These are phyloP conservation scores for Poa annua DNA, from an alignment of 176 grass and related monocot species.

Conservation along the genomic window DNA sequence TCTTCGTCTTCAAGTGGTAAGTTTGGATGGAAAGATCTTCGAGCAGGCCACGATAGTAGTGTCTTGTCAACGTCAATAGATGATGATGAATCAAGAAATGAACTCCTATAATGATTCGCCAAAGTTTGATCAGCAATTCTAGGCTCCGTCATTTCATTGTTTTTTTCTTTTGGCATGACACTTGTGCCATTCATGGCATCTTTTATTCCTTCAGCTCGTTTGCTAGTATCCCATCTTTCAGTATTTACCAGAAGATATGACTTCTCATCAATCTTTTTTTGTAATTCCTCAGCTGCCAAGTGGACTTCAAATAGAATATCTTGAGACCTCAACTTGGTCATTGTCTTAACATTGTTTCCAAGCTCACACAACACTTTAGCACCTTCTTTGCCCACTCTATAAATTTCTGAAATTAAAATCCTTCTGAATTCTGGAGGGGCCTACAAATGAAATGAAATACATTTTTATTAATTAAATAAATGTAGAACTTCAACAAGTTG, in stretches of 20 bases:
- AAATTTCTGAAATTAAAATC: conserved; percentile 68
- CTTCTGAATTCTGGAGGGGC: conserved; percentile 82
- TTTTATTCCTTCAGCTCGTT: conserved; percentile 49
- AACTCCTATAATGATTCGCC: conserved; percentile 48
- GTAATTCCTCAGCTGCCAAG: conserved; percentile 75
- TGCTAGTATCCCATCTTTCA: conserved; percentile 72
- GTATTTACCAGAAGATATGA: conserved; percentile 88
- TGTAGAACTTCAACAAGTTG: neutral
- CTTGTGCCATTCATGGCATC: conserved; percentile 37
- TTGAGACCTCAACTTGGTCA: conserved; percentile 72
- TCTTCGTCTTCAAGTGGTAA: conserved; percentile 52
- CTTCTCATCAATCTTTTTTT: conserved; percentile 84
- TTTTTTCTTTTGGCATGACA: conserved; percentile 38
- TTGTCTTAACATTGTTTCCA: conserved; percentile 73
- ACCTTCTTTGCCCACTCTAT: conserved; percentile 78
- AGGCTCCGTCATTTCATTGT: conserved; percentile 40
- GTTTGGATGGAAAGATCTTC: conserved; percentile 68
- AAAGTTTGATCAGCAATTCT: conserved; percentile 44
- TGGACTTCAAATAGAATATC: conserved; percentile 72
- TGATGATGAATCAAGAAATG: conserved; percentile 63
- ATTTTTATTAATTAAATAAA: conserved; percentile 11
- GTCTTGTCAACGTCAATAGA: conserved; percentile 46
- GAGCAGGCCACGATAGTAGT: conserved; percentile 68
- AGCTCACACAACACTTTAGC: conserved; percentile 74
- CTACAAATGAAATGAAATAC: conserved; percentile 46